Percentiles rank a stretch among this genome's conserved stretches.
Conservation (phyloP, 495 filamentous ascomycete genomes). For the Tetracladium setigerum region DNA sequence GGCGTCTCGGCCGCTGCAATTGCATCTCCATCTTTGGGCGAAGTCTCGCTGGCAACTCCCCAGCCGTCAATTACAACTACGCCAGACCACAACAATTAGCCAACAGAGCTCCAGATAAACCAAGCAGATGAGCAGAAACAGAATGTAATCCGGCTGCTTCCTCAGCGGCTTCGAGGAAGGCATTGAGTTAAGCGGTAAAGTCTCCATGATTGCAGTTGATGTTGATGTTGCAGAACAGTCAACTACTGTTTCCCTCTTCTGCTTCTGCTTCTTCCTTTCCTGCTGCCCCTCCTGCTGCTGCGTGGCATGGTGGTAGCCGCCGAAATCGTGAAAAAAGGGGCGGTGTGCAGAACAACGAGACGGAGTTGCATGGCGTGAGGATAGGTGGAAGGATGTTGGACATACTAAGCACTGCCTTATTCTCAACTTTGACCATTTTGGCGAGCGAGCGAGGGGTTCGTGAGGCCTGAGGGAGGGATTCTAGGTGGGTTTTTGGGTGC, state of each 20-base stretch:
- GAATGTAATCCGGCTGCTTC: conserved; percentile 33
- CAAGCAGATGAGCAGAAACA: conserved; percentile 36
- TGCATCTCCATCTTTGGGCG: conserved; percentile 81
- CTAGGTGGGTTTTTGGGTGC: too few species aligned
- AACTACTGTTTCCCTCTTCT: not conserved
- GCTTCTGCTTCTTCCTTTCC: too few species aligned
- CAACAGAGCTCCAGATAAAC: conserved; percentile 44
- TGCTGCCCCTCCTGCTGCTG: too few species aligned
- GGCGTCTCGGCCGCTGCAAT: conserved; percentile 89
- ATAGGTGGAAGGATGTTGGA: conserved; percentile 16
- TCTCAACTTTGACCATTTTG: conserved; percentile 70
- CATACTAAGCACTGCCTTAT: conserved; percentile 91
- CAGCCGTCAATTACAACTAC: conserved; percentile 97
- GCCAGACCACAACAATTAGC: conserved; percentile 43
- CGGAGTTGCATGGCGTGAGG: conserved; percentile 1
- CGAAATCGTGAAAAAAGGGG: not conserved
- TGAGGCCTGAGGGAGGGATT: conserved; percentile 6
- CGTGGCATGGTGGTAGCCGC: not conserved
- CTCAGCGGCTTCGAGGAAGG: conserved; percentile 1
- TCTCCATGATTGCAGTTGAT: too few species aligned
- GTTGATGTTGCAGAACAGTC: too few species aligned
- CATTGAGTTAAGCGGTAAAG: too few species aligned
- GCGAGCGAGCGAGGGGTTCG: conserved; percentile 12
- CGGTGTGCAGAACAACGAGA: conserved; percentile 1
- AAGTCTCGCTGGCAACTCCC: conserved; percentile 76